phyloP scores from a whole-genome alignment of 352 stramenopile genomes.

The Albugo candida region DNA sequence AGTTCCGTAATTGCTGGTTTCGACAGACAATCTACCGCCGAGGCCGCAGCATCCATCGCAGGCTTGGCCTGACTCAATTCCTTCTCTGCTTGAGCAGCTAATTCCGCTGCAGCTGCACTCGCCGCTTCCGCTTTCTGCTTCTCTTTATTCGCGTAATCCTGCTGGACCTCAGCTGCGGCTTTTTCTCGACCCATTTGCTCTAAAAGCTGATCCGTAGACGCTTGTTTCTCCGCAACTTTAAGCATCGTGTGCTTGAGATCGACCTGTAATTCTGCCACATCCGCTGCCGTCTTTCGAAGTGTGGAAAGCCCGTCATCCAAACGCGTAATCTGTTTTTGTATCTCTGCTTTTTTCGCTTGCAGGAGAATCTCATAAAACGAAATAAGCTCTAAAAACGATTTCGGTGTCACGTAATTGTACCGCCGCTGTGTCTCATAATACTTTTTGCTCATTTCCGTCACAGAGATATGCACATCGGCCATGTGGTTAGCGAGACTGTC shows the following conservation, averaged over 20 bases:
- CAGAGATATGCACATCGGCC: slow-evolving; percentile 93
- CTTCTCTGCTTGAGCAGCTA: slow-evolving; percentile 87
- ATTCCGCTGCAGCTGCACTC: slow-evolving; percentile 81
- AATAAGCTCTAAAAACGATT: slow-evolving; percentile 97
- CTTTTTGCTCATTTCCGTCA: slow-evolving; percentile 87
- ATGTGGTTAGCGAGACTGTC: slow-evolving; percentile 90
- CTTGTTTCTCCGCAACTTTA: slow-evolving; percentile 92
- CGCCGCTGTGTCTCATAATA: slow-evolving; percentile 91
- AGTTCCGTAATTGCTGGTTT: slow-evolving; percentile 94
- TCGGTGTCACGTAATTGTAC: slow-evolving; percentile 98
- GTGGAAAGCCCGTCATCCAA: slow-evolving; percentile 93
- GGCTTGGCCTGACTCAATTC: slow-evolving; percentile 91
- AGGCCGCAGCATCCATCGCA: slow-evolving; percentile 90
- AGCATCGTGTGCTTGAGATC: slow-evolving; percentile 91
- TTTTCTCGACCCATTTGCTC: slow-evolving; percentile 90
- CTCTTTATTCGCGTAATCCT: slow-evolving; percentile 89
- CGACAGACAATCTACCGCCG: slow-evolving; percentile 91
- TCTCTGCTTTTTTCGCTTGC: slow-evolving; percentile 86
- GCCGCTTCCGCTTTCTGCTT: slow-evolving; percentile 83
- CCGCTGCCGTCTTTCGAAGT: slow-evolving; percentile 88
- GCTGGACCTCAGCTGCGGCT: slow-evolving; percentile 84
- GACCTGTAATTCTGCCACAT: slow-evolving; percentile 91
- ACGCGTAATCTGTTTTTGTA: slow-evolving; percentile 90
- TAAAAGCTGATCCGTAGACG: slow-evolving; percentile 85
- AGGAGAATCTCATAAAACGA: slow-evolving; percentile 96